These are phyloP conservation scores for Vairimorpha necatrix DNA, from an alignment of 371 early-diverging fungal genomes.

Conservation along the genomic window DNA sequence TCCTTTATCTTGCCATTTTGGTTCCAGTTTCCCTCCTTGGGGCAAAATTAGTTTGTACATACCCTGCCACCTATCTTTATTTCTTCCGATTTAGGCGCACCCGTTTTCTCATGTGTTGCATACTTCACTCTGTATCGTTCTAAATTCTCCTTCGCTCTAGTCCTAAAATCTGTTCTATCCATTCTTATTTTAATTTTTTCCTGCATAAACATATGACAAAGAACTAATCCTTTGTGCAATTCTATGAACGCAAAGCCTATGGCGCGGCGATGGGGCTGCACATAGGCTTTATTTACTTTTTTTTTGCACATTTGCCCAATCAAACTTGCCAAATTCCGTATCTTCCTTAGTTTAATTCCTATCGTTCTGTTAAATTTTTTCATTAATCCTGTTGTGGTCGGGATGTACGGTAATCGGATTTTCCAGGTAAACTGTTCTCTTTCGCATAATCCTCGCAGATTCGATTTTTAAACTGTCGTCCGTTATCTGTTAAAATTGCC, in stretches of 20 bases:
- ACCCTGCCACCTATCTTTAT: no score
- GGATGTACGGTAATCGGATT: conserved; percentile 4
- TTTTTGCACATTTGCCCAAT: conserved; percentile 2
- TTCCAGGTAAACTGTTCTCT: neutral
- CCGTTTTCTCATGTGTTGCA: no score
- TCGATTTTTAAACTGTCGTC: conserved; percentile 16
- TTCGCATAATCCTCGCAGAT: neutral
- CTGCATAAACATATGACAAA: neutral
- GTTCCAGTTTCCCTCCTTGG: no score
- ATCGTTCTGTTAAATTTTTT: conserved; percentile 18
- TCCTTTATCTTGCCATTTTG: no score
- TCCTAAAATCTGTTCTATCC: no score
- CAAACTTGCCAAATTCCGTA: conserved; percentile 3
- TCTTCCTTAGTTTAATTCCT: conserved; percentile 2
- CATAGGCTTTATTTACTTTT: neutral
- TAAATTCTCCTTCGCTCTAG: no score
- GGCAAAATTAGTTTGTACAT: no score
- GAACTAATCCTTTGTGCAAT: neutral
- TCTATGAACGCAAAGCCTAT: conserved; percentile 18
- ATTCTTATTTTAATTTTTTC: neutral
- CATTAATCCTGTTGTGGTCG: conserved; percentile 30
- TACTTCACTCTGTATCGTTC: no score
- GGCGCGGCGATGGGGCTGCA: neutral
- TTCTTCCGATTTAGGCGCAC: no score
- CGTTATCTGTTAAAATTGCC: conserved; percentile 22